Evolutionary conservation across 345 rosid species (phyloP).

Genomic region (Corymbia maculata): DNA sequence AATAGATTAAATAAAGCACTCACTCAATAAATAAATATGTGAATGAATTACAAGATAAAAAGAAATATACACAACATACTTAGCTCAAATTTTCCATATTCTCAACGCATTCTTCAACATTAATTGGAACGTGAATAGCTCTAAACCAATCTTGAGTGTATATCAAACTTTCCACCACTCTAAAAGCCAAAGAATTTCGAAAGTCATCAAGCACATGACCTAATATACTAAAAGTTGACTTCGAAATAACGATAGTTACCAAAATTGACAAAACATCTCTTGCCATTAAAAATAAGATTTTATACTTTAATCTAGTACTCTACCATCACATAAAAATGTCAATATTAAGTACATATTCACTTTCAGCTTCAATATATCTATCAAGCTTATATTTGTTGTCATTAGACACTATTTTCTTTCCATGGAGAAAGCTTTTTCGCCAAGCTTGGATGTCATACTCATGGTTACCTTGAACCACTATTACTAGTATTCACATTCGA

Average conservation of each 20-base stretch:
- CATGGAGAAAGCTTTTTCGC: background rate
- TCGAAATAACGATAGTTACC: rapidly evolving
- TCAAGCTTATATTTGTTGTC: background rate
- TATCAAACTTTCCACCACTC: no score
- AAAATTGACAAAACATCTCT: background rate
- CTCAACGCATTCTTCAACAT: no score
- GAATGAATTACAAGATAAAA: no score
- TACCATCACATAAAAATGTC: background rate
- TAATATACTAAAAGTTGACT: background rate
- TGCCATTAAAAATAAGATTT: background rate
- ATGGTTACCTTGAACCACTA: no score
- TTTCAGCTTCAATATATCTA: background rate
- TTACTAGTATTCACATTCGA: no score
- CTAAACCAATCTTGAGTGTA: background rate
- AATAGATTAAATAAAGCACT: no score
- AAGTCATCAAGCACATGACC: background rate
- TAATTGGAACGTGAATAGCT: background rate
- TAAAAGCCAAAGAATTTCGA: no score
- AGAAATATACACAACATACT: no score
- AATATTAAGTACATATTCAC: background rate
- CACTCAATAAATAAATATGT: rapidly evolving
- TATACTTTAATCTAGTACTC: background rate
- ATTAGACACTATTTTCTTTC: rapidly evolving
- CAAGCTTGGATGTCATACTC: no score
- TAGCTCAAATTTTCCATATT: no score